These are phyloP conservation scores for Pachyrhizus erosus DNA, from an alignment of 306 rosid genomes.

Conservation along the genomic window DNA sequence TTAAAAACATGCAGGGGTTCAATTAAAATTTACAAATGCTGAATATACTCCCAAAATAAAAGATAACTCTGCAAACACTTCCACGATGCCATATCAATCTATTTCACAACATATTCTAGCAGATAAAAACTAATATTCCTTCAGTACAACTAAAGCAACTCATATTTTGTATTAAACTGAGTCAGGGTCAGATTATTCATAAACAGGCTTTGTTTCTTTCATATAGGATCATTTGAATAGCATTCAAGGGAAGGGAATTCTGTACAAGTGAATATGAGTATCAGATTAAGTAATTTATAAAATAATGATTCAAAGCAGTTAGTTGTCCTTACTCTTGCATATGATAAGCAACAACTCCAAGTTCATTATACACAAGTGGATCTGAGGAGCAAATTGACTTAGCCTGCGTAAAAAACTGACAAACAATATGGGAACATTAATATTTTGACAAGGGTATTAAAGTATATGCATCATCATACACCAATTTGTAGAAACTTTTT, in stretches of 20 bases:
- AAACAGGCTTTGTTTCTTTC: background rate
- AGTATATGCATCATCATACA: background rate
- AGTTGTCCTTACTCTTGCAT: constrained; percentile 82
- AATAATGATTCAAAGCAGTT: constrained; percentile 22
- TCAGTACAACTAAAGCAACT: background rate
- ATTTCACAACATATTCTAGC: background rate
- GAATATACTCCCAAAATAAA: background rate
- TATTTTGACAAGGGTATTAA: constrained; percentile 13
- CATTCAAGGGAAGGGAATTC: background rate
- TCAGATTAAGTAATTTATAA: background rate
- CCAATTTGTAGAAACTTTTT: background rate
- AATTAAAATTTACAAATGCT: background rate
- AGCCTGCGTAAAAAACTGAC: constrained; percentile 86
- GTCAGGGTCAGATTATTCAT: background rate
- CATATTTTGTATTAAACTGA: background rate
- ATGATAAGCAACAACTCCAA: constrained; percentile 96
- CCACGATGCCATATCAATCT: background rate
- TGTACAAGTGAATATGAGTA: background rate
- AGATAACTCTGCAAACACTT: background rate
- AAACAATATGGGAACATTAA: constrained; percentile 43
- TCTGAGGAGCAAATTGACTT: constrained; percentile 87
- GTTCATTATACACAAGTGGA: constrained; percentile 94
- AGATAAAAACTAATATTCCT: background rate
- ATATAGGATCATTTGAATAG: constrained; percentile 26
- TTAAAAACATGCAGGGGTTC: no score